Conservation (phyloP, 2,329 filamentous ascomycete species). For the Trichophyton rubrum region DNA sequence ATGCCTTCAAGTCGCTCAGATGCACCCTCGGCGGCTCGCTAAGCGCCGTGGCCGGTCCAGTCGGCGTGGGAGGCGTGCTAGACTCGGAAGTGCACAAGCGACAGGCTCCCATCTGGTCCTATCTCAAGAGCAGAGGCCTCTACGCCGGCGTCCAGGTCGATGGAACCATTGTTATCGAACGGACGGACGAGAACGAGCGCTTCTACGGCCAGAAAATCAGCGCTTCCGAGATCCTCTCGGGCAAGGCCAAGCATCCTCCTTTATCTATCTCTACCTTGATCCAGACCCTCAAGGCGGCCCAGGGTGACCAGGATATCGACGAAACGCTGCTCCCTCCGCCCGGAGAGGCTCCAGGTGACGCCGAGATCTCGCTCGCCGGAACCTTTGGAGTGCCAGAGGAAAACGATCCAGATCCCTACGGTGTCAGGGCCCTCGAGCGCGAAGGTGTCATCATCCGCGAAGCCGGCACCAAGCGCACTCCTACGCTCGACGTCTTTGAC, state of each 20-base stretch:
- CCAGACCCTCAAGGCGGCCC: slow-evolving; percentile 77
- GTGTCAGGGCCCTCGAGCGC: slow-evolving; percentile 79
- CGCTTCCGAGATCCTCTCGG: slow-evolving; percentile 50
- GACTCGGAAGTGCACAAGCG: slow-evolving; percentile 57
- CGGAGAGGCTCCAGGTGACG: slow-evolving; percentile 65
- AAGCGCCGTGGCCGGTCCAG: slow-evolving; percentile 61
- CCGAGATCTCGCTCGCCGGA: slow-evolving; percentile 40
- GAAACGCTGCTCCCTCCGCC: slow-evolving; percentile 51
- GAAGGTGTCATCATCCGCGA: slow-evolving; percentile 82
- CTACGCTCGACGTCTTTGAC: slow-evolving; percentile 68
- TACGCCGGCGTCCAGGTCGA: slow-evolving; percentile 81
- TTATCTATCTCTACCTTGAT: slow-evolving; percentile 49
- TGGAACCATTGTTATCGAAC: slow-evolving; percentile 73
- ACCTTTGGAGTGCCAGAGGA: slow-evolving; percentile 65
- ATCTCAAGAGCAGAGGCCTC: slow-evolving; percentile 79
- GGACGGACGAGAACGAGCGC: slow-evolving; percentile 73
- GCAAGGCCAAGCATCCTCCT: slow-evolving; percentile 47
- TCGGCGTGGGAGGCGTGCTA: slow-evolving; percentile 60
- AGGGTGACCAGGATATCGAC: slow-evolving; percentile 69
- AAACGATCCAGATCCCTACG: slow-evolving; percentile 83
- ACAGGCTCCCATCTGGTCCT: slow-evolving; percentile 64
- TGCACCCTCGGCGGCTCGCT: slow-evolving; percentile 75
- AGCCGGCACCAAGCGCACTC: slow-evolving; percentile 64
- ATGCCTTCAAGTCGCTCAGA: slow-evolving; percentile 67
- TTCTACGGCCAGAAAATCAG: slow-evolving; percentile 63